Evolutionary conservation across 2,329 filamentous ascomycete species (phyloP), one percentile per base, ranked within the genome.

Genomic region (Cladosporium oxysporum): DNA sequence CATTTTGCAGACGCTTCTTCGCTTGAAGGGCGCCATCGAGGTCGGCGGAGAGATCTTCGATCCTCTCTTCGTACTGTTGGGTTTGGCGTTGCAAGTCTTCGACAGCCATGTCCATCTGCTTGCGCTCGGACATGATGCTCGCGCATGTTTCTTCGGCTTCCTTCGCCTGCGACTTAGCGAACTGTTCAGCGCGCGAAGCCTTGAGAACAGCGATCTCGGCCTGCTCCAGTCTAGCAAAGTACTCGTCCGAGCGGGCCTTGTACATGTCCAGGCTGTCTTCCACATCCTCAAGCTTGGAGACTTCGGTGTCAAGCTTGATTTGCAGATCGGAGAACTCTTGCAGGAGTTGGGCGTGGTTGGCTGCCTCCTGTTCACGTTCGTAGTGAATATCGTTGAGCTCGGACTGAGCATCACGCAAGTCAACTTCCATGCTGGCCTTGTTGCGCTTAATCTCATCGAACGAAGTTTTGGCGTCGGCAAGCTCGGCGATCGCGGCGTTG

Each of bases 181-280:
- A 97, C 72, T 97, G 92, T 79, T 98, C 94, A 0, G 95, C 94
- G 28, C 94, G 88, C 67, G 87, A 90, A 18, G 94, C 94, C 78
- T 97, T 97, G 69, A 99, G 86, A 21, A 98, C 93, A 0, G 93
- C 89, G 70, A 98, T 96, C 78, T 99, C 94, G 18, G 95, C 95
- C 76, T 98, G 94, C 78, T 99, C 94, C 23, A 99, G 87, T 79
- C 97, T 97, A 82, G 88, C 91, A 80, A 97, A 99, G 79, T 99
- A 98, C 76, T 98, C 94, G 75, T 98, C 93, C 4, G 94, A 91
- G 52, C 94, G 89, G 69, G 87, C 88, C 84, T 96, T 97, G 84
- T 98, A 99, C 68, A 97, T 81, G 67, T 88, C 89, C 50, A 98
- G 85, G 76, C 91, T 96, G 3, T 92, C 90, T 8, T 88, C 88